Evolutionary conservation across 129 eudicot genomes (phyloP), one percentile per base, ranked within the genome.

Genomic region (Centaurea solstitialis): DNA sequence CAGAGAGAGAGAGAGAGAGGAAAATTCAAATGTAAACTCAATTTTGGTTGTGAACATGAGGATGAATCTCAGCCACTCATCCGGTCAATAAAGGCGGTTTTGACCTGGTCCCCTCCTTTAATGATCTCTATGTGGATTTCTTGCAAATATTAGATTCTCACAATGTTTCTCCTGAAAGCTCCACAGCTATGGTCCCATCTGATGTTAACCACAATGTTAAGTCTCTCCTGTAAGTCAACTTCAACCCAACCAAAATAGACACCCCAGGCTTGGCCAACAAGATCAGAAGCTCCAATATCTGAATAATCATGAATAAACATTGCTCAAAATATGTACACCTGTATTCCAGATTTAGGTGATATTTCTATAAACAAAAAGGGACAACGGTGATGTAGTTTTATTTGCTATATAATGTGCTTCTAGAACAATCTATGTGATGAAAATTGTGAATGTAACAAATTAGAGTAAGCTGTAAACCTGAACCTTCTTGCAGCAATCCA

Each of bases 221-320:
- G 37, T 41, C 84, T 81, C 76, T 81, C 72, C 17, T 77, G 80
- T 13, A 80, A 83, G 66, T 81, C 86, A 72, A 75, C 59, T 85
- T 85, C 89, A 47, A 87, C 96, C 96, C 97, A 93, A n/a, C 97
- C 97, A 73, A 93, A 85, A 83, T 81, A 89, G 30, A 89, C 43
- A 79, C 97, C 97, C 86, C 81, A 87, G 15, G 83, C 86, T 90
- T 93, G 97, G 84, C 86, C 89, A 59, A 92, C 89, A 74, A 90
- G 86, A 80, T 72, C 68, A 41, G 77, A 87, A 20, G 66, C 45
- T 72, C 72, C 89, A 39, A 68, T 77, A 65, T 84, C 96, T 93
- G 86, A 26, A 82, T 82, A 43, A 64, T 23, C 39, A 80, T n/a
- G 47, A 38, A 37, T 57, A 70, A 50, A 26, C 77, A 41, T 45